phyloP scores from a whole-genome alignment of 371 early-diverging fungal genomes.

The Apophysomyces elegans region DNA sequence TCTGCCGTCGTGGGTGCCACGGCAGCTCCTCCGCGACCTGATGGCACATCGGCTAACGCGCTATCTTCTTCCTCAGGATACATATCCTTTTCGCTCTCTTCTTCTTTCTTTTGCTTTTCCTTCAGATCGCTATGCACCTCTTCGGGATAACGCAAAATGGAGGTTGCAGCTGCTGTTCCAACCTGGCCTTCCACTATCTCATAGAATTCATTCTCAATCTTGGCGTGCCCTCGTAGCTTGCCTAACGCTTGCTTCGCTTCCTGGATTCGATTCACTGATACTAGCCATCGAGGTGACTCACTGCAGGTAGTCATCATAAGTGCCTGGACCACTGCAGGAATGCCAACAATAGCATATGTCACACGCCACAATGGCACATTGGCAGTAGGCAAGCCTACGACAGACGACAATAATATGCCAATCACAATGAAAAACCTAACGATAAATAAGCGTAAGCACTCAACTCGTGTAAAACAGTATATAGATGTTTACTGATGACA shows the following conservation, averaged over 20 bases:
- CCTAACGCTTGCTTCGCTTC: constrained; percentile 60
- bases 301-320: constrained; percentile 69
- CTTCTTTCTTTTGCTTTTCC: neutral
- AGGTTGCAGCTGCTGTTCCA: constrained; percentile 34
- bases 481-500: constrained; percentile 60
- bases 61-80: constrained; percentile 12
- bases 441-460: neutral
- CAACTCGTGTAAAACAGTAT: no score
- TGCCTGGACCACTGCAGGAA: constrained; percentile 72
- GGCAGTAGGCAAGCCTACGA: constrained; percentile 64
- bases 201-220: constrained; percentile 60
- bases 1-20: constrained; percentile 1
- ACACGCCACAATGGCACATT: constrained; percentile 71
- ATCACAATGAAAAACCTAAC: constrained; percentile 68
- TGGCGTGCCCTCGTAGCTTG: constrained; percentile 54
- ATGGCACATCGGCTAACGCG: neutral
- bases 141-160: constrained; percentile 34
- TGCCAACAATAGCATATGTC: constrained; percentile 64
- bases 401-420: constrained; percentile 73
- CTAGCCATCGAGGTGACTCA: constrained; percentile 78
- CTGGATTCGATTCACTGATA: constrained; percentile 57
- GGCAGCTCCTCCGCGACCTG: constrained; percentile 2
- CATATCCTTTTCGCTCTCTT: neutral
- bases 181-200: constrained; percentile 56
- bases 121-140: constrained; percentile 3